Evolutionary conservation across 306 rosid genomes (phyloP).

Genomic region (Vachellia pachyceras): DNA sequence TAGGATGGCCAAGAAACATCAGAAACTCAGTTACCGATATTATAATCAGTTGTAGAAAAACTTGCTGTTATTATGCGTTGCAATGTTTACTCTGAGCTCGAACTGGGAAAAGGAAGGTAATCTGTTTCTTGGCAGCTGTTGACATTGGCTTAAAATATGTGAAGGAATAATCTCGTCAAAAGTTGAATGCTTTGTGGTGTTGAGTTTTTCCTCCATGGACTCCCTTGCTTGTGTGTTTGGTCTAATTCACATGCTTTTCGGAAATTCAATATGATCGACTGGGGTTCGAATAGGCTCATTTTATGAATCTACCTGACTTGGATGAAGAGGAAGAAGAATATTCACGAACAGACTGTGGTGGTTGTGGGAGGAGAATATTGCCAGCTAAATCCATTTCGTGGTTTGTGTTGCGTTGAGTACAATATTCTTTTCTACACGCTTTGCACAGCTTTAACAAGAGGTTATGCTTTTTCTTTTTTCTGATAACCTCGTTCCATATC

Average conservation of each 20-base stretch:
- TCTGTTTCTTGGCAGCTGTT: constrained; percentile 58
- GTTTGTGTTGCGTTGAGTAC: background rate
- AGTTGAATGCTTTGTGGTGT: constrained; percentile 23
- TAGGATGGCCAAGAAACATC: constrained; percentile 82
- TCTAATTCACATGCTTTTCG: background rate
- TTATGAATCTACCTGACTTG: background rate
- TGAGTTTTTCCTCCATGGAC: background rate
- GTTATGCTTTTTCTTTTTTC: background rate
- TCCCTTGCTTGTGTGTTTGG: background rate
- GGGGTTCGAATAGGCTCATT: constrained; percentile 3
- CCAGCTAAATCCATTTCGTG: constrained; percentile 32
- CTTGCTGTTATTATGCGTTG: constrained; percentile 50
- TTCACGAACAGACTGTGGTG: background rate
- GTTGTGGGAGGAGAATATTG: constrained; percentile 23
- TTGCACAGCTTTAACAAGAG: background rate
- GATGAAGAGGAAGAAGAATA: background rate
- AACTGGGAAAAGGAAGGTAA: constrained; percentile 29
- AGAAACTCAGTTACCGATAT: constrained; percentile 62
- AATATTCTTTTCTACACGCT: background rate
- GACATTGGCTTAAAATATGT: constrained; percentile 47
- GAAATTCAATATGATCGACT: background rate
- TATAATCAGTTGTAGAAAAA: constrained; percentile 73
- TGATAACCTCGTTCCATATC: background rate
- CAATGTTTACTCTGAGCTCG: constrained; percentile 46
- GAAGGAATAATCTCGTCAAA: constrained; percentile 35